Percentiles rank a stretch among this genome's conserved stretches.
These are phyloP conservation scores for Corymbia citriodora DNA, from an alignment of 441 rosid genomes.

Conservation along the genomic window DNA sequence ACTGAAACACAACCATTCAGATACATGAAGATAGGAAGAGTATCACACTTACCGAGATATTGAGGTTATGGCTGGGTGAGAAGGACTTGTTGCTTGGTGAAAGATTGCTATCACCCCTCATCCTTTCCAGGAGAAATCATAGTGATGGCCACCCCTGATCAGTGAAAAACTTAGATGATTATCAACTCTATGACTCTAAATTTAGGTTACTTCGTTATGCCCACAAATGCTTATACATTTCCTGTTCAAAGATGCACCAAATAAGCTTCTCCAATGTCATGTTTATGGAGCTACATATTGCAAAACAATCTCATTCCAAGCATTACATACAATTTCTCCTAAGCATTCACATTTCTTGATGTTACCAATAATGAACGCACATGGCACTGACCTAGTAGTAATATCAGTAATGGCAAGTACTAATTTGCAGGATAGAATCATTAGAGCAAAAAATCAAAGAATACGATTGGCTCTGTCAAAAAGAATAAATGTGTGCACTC, in stretches of 20 bases:
- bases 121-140: neutral
- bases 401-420: neutral
- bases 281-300: neutral
- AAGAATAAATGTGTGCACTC: neutral
- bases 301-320: neutral
- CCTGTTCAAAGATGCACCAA: neutral
- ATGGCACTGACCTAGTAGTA: neutral
- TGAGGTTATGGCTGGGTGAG: conserved; percentile 20
- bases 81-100: conserved; percentile 20
- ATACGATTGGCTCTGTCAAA: neutral
- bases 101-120: conserved; percentile 1
- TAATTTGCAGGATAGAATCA: neutral
- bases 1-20: neutral
- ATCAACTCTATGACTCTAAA: neutral
- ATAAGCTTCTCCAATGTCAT: neutral
- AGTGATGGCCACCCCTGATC: neutral
- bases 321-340: neutral
- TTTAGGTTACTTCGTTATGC: neutral
- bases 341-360: neutral
- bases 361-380: neutral
- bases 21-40: neutral
- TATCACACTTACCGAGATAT: conserved; percentile 16
- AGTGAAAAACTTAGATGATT: neutral
- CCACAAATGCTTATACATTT: neutral
- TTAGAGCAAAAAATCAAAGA: neutral